Percentiles rank a stretch among this genome's conserved stretches.
Evolutionary conservation across 2,329 filamentous ascomycete species (phyloP).

Genomic region (Penicillium digitatum): DNA sequence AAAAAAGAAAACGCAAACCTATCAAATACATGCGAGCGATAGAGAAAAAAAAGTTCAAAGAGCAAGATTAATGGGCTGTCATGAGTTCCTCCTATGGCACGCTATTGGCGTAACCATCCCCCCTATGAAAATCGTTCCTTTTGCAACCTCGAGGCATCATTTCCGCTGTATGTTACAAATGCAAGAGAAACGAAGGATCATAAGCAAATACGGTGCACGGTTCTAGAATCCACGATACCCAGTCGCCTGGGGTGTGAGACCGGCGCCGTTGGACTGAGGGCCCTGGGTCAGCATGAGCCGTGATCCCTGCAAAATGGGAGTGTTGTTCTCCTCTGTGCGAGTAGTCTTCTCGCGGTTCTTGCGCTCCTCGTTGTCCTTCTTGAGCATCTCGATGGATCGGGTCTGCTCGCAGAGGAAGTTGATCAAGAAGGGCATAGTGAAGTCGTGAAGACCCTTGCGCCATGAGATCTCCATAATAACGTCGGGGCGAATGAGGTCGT

Average conservation of each 20-base stretch:
- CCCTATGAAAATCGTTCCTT: conserved; percentile 21
- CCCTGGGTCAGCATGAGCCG: conserved; percentile 96
- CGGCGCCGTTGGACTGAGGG: conserved; percentile 69
- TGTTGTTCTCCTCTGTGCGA: conserved; percentile 87
- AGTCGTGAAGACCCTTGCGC: conserved; percentile 90
- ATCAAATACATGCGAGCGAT: conserved; percentile 26
- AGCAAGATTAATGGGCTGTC: conserved; percentile 21
- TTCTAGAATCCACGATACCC: conserved; percentile 60
- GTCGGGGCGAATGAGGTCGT: conserved; percentile 91
- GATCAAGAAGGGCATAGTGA: conserved; percentile 99
- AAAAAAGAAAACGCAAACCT: conserved; percentile 11
- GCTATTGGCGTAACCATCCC: conserved; percentile 5
- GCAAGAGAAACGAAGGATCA: conserved; percentile 20
- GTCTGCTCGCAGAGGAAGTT: conserved; percentile 93
- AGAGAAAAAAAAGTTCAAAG: conserved; percentile 12
- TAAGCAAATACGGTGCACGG: conserved; percentile 16
- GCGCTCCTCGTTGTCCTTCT: conserved; percentile 93
- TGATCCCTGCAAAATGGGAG: conserved; percentile 82
- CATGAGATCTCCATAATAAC: conserved; percentile 94
- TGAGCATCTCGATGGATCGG: conserved; percentile 74
- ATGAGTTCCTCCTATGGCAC: conserved; percentile 13
- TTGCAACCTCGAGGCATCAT: conserved; percentile 28
- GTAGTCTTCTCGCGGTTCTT: conserved; percentile 68
- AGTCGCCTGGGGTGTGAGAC: conserved; percentile 83
- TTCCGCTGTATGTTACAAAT: conserved; percentile 36